phyloP scores from a whole-genome alignment of 2,329 filamentous ascomycete genomes.

The Aspergillus fijiensis region DNA sequence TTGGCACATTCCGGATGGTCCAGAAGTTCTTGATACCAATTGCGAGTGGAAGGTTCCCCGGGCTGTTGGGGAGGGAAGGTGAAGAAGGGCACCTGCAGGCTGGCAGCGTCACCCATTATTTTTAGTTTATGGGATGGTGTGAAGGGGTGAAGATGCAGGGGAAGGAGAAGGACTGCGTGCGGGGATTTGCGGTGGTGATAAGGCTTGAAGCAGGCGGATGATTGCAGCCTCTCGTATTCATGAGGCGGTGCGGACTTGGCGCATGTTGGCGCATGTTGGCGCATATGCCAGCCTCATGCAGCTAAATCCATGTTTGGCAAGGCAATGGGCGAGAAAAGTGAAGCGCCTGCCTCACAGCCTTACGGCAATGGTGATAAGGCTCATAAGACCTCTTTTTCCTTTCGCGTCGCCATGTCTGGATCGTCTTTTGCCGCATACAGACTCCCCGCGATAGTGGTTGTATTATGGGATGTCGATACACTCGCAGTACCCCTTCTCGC shows the following conservation, averaged over 20 bases:
- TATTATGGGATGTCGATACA: neutral
- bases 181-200: neutral
- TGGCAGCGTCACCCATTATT: neutral
- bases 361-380: too few species aligned
- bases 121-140: neutral
- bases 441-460: neutral
- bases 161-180: neutral
- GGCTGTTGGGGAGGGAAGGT: constrained; percentile 5
- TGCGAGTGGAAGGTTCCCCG: constrained; percentile 5
- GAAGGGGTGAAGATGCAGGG: neutral
- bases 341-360: too few species aligned
- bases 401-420: too few species aligned
- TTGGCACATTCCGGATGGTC: constrained; percentile 5
- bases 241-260: neutral
- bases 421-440: too few species aligned
- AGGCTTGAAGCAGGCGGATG: neutral
- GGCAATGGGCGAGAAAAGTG: too few species aligned
- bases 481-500: constrained; percentile 1
- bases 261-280: neutral
- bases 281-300: neutral
- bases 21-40: constrained; percentile 10
- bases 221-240: neutral
- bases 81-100: constrained; percentile 3
- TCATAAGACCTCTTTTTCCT: too few species aligned
- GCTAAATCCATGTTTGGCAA: neutral